phyloP scores from a whole-genome alignment of 2,329 filamentous ascomycete genomes.

The Penicillium sp. region DNA sequence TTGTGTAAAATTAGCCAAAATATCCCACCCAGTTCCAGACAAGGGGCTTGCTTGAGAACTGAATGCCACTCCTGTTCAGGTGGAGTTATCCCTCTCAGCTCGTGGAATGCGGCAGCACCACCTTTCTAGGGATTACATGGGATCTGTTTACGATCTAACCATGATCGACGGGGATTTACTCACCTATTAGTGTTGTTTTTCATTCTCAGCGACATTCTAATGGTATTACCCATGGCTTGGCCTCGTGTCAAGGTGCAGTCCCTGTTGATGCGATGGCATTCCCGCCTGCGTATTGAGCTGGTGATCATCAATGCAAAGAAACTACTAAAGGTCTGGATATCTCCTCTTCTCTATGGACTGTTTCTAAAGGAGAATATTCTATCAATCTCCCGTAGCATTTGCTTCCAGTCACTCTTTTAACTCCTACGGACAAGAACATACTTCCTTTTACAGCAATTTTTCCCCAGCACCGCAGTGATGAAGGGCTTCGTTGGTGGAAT shows the following conservation, averaged over 20 bases:
- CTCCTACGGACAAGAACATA: not conserved
- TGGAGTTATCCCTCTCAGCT: slow-evolving; percentile 9
- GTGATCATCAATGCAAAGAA: slow-evolving; percentile 17
- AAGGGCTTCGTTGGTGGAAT: slow-evolving; percentile 38
- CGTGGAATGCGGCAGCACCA: slow-evolving; percentile 18
- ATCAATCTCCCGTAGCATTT: slow-evolving; percentile 12
- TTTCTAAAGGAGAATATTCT: slow-evolving; percentile 5
- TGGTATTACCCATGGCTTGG: not conserved
- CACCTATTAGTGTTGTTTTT: slow-evolving; percentile 1
- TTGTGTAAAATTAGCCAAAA: not conserved
- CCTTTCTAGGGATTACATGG: slow-evolving; percentile 1
- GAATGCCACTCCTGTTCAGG: slow-evolving; percentile 13
- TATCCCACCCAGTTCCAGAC: not conserved
- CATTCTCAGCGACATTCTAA: slow-evolving; percentile 26
- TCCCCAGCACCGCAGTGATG: slow-evolving; percentile 25
- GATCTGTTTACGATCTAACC: slow-evolving; percentile 15
- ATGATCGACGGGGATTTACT: not conserved
- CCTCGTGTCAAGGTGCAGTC: not conserved
- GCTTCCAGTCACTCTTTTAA: slow-evolving; percentile 22
- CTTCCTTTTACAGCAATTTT: slow-evolving; percentile 10
- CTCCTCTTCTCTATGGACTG: slow-evolving; percentile 2
- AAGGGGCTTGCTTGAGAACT: slow-evolving; percentile 5
- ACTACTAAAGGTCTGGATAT: slow-evolving; percentile 23
- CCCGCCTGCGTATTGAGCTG: slow-evolving; percentile 6
- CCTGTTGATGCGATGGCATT: slow-evolving; percentile 16